These are phyloP conservation scores for Jacaranda mimosifolia DNA, from an alignment of 257 asterid species.

Conservation along the genomic window DNA sequence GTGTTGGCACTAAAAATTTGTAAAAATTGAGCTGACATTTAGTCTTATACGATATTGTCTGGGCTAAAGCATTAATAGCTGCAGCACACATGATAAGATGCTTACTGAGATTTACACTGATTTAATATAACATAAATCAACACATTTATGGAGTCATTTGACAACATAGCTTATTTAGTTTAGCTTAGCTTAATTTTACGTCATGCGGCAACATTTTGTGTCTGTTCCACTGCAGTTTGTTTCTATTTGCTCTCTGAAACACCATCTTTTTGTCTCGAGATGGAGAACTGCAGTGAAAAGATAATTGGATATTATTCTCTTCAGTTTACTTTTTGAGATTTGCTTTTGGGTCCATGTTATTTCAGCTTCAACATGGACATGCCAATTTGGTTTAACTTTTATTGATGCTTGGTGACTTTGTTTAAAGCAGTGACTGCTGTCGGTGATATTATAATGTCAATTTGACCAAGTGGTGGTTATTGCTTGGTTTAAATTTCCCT, in stretches of 20 bases:
- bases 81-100: constrained; percentile 21
- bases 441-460: background rate
- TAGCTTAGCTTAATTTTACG: background rate
- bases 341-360: background rate
- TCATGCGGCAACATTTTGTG: background rate
- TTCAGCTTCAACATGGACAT: background rate
- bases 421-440: no score
- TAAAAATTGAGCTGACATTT: background rate
- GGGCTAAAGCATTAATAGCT: background rate
- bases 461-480: background rate
- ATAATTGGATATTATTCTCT: background rate
- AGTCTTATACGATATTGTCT: background rate
- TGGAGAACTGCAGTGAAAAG: background rate
- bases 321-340: background rate
- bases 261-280: background rate
- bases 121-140: background rate
- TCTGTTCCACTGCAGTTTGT: background rate
- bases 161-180: background rate
- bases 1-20: background rate
- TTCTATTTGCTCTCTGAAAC: background rate
- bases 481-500: background rate
- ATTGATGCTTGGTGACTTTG: background rate
- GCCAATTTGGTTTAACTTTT: background rate
- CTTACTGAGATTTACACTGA: background rate
- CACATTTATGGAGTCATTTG: constrained; percentile 15